phyloP scores from a whole-genome alignment of 192 early-diverging fungal species.

The Entomortierella beljakovae region DNA sequence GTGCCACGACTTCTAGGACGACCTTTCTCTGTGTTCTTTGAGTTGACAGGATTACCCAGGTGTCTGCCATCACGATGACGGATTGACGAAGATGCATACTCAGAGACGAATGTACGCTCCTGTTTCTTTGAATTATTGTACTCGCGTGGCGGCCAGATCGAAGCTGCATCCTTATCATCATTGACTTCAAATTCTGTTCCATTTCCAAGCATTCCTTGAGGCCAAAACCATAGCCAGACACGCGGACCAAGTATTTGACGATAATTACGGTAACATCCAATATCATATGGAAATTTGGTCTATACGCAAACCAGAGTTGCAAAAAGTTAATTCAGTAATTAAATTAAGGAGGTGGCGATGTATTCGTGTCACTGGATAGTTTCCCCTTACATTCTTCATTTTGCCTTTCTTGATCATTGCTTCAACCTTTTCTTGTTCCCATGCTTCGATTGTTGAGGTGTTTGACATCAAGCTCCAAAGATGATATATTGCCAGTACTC shows the following conservation, averaged over 20 bases:
- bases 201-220: conserved; percentile 66
- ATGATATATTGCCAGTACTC: conserved; percentile 76
- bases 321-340: background rate
- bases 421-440: conserved; percentile 78
- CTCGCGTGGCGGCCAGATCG: conserved; percentile 81
- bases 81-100: conserved; percentile 36
- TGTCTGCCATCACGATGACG: conserved; percentile 11
- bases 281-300: conserved; percentile 82
- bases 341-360: background rate
- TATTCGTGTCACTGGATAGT: too few species aligned
- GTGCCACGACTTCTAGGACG: background rate
- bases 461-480: conserved; percentile 76
- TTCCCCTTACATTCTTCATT: conserved; percentile 65
- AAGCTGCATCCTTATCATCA: conserved; percentile 51
- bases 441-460: conserved; percentile 87
- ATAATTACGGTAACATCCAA: conserved; percentile 81
- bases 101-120: conserved; percentile 30
- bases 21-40: background rate
- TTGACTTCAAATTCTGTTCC: conserved; percentile 76
- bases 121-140: conserved; percentile 59
- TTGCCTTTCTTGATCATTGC: conserved; percentile 70
- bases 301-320: background rate
- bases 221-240: conserved; percentile 82
- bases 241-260: conserved; percentile 77
- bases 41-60: conserved; percentile 12